A percentile compares a stretch with the other conserved stretches of the same genome.
Evolutionary conservation across 345 rosid species (phyloP).

Genomic region (Eucalyptus camaldulensis): DNA sequence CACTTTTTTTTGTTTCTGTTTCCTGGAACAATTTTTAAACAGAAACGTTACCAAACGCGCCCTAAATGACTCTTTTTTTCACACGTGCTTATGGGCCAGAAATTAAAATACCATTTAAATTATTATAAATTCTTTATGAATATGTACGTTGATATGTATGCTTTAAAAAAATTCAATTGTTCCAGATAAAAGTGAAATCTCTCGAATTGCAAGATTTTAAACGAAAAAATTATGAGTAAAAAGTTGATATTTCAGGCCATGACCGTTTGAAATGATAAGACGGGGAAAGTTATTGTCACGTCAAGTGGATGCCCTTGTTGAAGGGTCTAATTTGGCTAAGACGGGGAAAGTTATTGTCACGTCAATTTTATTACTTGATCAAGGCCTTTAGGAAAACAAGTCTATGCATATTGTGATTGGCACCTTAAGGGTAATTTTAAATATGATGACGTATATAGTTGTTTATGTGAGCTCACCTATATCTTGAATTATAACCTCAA

Average conservation of each 20-base stretch:
- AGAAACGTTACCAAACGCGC: too few relatives aligned
- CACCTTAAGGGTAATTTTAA: background rate
- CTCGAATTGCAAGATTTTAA: background rate
- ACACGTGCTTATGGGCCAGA: fast-evolving
- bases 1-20: too few relatives aligned
- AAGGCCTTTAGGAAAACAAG: background rate
- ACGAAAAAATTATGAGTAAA: background rate
- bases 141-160: too few relatives aligned
- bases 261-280: fast-evolving
- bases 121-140: background rate
- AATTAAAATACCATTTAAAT: background rate
- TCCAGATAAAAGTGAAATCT: too few relatives aligned
- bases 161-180: too few relatives aligned
- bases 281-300: too few relatives aligned
- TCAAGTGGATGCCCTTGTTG: background rate
- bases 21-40: too few relatives aligned
- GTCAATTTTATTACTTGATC: fast-evolving
- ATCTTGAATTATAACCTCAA: background rate
- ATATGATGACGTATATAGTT: fast-evolving
- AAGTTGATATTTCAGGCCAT: fast-evolving
- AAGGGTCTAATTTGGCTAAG: fast-evolving
- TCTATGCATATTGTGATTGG: background rate
- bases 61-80: background rate
- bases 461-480: background rate
- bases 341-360: fast-evolving